Base-by-base conservation (phyloP, 495 filamentous ascomycete genomes). In the Lasiosphaeriaceae sp. region DNA sequence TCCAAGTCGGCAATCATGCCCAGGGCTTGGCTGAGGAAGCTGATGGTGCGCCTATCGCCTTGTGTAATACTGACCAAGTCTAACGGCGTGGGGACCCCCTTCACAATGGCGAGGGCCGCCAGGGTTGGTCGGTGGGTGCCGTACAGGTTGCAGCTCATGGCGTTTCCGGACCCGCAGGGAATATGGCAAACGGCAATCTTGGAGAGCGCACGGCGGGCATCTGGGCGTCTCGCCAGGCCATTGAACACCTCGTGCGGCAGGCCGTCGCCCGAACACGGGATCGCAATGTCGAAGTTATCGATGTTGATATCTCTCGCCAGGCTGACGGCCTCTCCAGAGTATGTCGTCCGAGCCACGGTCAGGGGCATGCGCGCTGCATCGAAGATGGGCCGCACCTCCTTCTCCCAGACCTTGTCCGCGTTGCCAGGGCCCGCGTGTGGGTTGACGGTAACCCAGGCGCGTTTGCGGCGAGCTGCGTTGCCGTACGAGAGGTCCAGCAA, bases 191-290 rank as follows among this genome's bases (percentile, higher is more conserved):
- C 83, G 9, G 94, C 90, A n/a, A 96, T 69, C 62, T 87, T 88
- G 4, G 75, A 73, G 59, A 98, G 69, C 0, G 92, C 94, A 47
- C 80, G 81, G 46, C 80, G 74, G 22, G 90, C 91, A 71, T 97
- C 86, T 7, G 75, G 61, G 46, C 89, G 86, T 68, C 86, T 87
- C 16, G 78, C 90, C 21, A 98, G 67, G 8, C 94, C 94, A 66
- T 98, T 97, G 78, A 96, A 96, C 12, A 96, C 89, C 71, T 98
- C 93, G 65, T 96, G 87, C 0, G 90, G 89, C 17, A 96, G 68
- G 11, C 94, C 94, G 62, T 98, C 94, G 2, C 94, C 94, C 9
- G 93, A 97, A 65, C 92, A 96, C 58, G 89, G 88, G 12, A 94
- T 83, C 7, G 96, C 80, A 5, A 90, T 84, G 73, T 98, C 94